phyloP scores from a whole-genome alignment of 2,329 filamentous ascomycete genomes.

The Epichloe glyceriae region DNA sequence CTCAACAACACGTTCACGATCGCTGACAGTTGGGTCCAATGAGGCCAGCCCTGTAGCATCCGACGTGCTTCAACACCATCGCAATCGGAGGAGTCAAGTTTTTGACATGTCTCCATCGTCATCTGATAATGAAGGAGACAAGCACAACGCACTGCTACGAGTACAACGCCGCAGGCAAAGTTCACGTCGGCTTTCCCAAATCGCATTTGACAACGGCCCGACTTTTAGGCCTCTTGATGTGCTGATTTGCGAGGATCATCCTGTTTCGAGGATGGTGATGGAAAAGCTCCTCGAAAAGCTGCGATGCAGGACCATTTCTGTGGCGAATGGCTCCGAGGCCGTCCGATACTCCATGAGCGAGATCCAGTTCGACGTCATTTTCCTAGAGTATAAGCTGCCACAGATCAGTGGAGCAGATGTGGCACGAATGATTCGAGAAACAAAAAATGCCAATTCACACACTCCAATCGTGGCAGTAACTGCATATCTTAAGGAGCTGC shows the following conservation, averaged over 20 bases:
- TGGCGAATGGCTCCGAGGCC: constrained; percentile 79
- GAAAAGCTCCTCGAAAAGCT: constrained; percentile 93
- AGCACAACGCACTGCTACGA: constrained; percentile 78
- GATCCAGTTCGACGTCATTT: constrained; percentile 97
- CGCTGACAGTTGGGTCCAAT: constrained; percentile 86
- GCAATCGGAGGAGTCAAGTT: constrained; percentile 85
- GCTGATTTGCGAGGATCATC: constrained; percentile 94
- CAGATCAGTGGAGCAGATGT: constrained; percentile 93
- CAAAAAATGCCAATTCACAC: constrained; percentile 84
- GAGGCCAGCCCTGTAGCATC: constrained; percentile 67
- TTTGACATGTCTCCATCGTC: constrained; percentile 96
- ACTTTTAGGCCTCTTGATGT: constrained; percentile 85
- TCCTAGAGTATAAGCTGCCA: constrained; percentile 92
- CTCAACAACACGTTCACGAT: constrained; percentile 61
- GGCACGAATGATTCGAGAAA: constrained; percentile 93
- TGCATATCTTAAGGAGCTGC: constrained; percentile 93
- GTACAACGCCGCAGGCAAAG: constrained; percentile 92
- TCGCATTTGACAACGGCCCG: constrained; percentile 72
- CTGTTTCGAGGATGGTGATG: constrained; percentile 96
- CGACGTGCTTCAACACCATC: constrained; percentile 61
- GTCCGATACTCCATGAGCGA: constrained; percentile 90
- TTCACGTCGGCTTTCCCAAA: constrained; percentile 84
- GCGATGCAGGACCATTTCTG: constrained; percentile 85
- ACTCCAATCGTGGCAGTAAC: constrained; percentile 96
- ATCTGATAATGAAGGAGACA: constrained; percentile 91